Evolutionary conservation across 306 rosid species (phyloP).

Genomic region (Begonia fuchsioides): DNA sequence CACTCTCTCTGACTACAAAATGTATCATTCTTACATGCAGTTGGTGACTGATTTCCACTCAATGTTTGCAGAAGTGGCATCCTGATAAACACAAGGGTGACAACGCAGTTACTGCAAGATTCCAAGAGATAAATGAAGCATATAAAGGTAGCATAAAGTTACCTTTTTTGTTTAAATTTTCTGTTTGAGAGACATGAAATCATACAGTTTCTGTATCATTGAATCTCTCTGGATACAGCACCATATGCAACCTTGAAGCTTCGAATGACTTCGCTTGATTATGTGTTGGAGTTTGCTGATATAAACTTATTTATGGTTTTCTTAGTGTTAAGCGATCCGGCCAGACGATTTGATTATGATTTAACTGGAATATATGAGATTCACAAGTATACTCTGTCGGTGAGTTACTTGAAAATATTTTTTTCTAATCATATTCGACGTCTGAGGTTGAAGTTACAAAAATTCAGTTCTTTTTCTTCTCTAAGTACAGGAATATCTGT

Average conservation of each 20-base stretch:
- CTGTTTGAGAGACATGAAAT: too few species aligned
- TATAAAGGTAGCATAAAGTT: conserved; percentile 28
- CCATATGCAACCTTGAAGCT: too few species aligned
- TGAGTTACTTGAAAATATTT: conserved; percentile 9
- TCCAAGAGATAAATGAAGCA: conserved; percentile 68
- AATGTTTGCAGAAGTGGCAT: conserved; percentile 52
- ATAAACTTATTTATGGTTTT: conserved; percentile 1
- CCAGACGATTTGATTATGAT: conserved; percentile 49
- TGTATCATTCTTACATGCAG: background rate
- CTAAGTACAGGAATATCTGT: conserved; percentile 52
- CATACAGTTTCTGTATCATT: too few species aligned
- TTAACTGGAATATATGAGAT: conserved; percentile 49
- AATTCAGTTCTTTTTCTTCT: background rate
- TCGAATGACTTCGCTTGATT: too few species aligned
- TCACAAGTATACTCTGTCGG: conserved; percentile 60
- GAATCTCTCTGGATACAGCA: too few species aligned
- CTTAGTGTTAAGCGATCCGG: conserved; percentile 58
- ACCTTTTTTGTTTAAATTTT: too few species aligned
- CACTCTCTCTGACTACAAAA: conserved; percentile 2
- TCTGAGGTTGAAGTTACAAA: background rate
- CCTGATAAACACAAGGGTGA: conserved; percentile 66
- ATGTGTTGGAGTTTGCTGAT: background rate
- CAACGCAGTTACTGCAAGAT: conserved; percentile 36
- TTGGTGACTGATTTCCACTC: conserved; percentile 13
- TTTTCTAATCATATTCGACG: background rate